Evolutionary conservation across 2,329 filamentous ascomycete species (phyloP), one percentile per base, ranked within the genome.

Genomic region (Xylariaceae sp.): DNA sequence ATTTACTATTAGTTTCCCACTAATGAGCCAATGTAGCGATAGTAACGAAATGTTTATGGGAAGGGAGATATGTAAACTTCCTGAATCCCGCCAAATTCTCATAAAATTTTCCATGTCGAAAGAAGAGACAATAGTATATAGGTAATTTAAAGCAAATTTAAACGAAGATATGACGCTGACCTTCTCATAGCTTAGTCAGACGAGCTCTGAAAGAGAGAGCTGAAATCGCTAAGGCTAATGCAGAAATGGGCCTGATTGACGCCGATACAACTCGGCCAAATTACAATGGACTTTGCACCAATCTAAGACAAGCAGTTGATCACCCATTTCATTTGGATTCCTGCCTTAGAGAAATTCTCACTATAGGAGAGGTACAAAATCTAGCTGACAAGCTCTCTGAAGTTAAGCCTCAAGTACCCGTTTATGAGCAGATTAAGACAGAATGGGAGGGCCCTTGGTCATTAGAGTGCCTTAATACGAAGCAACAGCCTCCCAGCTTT

Each of bases 241-340:
- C 30, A 33, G 3, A 9, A 1, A 13, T 16, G 20, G 21, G 15
- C 13, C 3, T 15, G 26, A 36, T 23, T 11, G 9, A 32, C 8
- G 30, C 11, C 3, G 10, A 20, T 1, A 23, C 3, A 4, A 35
- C 15, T 18, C 42, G 26, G 10, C 27, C 36, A 13, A 50, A 40
- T 26, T 30, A 21, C 23, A 5, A 13, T 3, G 4, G 39, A 20
- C 41, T 21, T 4, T 30, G n/a, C 21, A 47, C 16, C 2, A 6
- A 46, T 20, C 48, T 58, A 20, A 39, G 58, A 27, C 58, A 60
- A 50, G 55, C 58, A 9, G 52, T 36, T 2, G 46, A 56, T 11
- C 58, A 60, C 39, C 48, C 36, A 1, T 50, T 51, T 35, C 45
- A 53, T 11, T n/a, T 58, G 1, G 49, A 56, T 5, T 10, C n/a